Evolutionary conservation across 73 alveolate species (phyloP).

Genomic region (Halteria grandinella): DNA sequence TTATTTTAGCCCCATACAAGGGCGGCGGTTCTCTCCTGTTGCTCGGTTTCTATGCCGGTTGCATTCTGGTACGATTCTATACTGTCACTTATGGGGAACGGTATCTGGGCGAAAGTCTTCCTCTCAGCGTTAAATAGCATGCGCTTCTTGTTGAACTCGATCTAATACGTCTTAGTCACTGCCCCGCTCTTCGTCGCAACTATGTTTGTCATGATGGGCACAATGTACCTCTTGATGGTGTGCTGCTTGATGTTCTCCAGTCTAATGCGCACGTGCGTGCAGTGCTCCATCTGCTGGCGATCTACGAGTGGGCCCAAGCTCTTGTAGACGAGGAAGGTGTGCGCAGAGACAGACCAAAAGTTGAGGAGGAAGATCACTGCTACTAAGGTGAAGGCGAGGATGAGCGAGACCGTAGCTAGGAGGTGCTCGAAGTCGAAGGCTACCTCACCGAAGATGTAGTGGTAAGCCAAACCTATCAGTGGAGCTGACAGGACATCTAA

Average conservation of each 20-base stretch:
- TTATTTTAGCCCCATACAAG: conserved; percentile 85
- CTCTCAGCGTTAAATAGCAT: conserved; percentile 66
- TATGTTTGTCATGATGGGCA: conserved; percentile 43
- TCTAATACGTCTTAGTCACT: conserved; percentile 34
- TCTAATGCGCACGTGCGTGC: conserved; percentile 52
- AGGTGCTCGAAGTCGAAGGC: conserved; percentile 61
- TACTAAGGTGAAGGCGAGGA: conserved; percentile 24
- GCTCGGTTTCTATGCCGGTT: conserved; percentile 58
- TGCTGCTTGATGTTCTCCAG: conserved; percentile 51
- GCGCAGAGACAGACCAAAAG: conserved; percentile 56
- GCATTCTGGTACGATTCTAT: conserved; percentile 67
- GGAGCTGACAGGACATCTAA: conserved; percentile 34
- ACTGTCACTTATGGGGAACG: conserved; percentile 65
- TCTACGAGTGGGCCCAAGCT: background rate
- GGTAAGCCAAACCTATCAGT: conserved; percentile 9
- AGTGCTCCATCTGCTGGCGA: conserved; percentile 18
- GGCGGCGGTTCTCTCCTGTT: conserved; percentile 60
- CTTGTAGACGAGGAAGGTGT: conserved; percentile 13
- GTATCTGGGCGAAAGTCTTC: conserved; percentile 57
- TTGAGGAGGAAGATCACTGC: conserved; percentile 43
- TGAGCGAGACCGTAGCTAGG: conserved; percentile 36
- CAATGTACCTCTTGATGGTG: conserved; percentile 41
- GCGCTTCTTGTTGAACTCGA: conserved; percentile 77
- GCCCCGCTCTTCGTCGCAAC: conserved; percentile 1
- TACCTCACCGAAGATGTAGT: conserved; percentile 31